Base-by-base conservation (phyloP, 208 protist species). In the Trichomonas gallinae region DNA sequence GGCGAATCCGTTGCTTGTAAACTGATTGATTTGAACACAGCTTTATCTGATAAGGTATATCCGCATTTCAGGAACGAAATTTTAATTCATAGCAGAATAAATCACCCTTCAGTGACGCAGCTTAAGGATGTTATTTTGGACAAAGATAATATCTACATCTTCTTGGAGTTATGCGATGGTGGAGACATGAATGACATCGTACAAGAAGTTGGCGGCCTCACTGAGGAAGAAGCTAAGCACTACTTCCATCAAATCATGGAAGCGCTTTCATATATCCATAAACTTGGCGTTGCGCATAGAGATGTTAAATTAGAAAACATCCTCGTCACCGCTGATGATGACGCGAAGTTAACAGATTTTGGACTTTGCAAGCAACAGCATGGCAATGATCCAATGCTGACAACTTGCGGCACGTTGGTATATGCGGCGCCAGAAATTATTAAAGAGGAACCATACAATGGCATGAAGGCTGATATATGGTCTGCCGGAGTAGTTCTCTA, bases 251-350 rank as follows among this genome's bases (percentile, higher is more conserved):
- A 96, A 31, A 81, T 96, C 17, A 82, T 96, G 93, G 34, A 40
- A 34, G 93, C 93, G 2, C 13, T 96, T 4, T 96, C 93, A 31
- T 96, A 96, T 82, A 96, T 96, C 38, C 93, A 96, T 21, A 21
- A 96, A 46, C 38, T 96, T 0, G 51, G 51, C 6, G 49, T 96
- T 26, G 49, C 49, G 1, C 89, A 96, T 72, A 40, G 89, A 38
- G 89, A 96, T 96, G 38, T 96, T 10, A 96, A 96, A 42, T 42
- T 96, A 45, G 46, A 96, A 44, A 96, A 96, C 36, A 96, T 96
- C 21, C 38, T 96, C 10, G 36, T 96, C 13, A 89, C 38, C 21
- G 13, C 34, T 17, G 17, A 89, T n/a, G 83, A 89, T 40, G 13
- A 89, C 9, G 83, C 83, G 6, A 89, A 89, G 40, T 17, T 89